Evolutionary conservation across 257 asterid genomes (phyloP), one percentile per base, ranked within the genome.

Genomic region (Fraxinus quadrangulata): DNA sequence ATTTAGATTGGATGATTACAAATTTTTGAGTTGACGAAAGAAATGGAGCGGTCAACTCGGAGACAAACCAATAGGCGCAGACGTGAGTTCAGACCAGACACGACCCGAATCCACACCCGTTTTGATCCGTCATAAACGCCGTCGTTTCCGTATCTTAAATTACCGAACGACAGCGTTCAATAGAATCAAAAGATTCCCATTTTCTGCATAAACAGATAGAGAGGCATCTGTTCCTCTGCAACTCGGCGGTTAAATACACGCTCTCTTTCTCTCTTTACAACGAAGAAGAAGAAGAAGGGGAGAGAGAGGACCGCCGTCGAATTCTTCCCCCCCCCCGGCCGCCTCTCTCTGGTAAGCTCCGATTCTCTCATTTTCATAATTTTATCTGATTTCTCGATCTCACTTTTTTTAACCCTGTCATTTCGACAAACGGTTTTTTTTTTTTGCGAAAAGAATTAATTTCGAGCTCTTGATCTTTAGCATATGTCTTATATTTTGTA

Each of bases 301-400:
- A 74, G 83, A 42, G 61, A 74, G 78, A 71, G 77, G 49, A 28
- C 81, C 65, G 71, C 73, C 59, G 61, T 70, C 79, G 74, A 77
- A 74, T 73, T 72, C 83, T 49, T 69, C 10, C 74, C 85, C 61
- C 61, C 70, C 79, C 76, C 77, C 65, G 34, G 75, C 73, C 42
- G 42, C 31, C 63, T 37, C 49, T 12, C 76, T 83, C 86, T 59
- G 79, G 94, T 89, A 79, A 85, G 90, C 76, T 83, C 30, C n/a
- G 76, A 68, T 68, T 83, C 67, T 74, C 68, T 42, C 63, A 65
- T 51, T 77, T 79, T 70, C 11, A 2, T 37, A 72, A 39, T 73
- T 63, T 83, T 73, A 76, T 83, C 81, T 79, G 82, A 56, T 82
- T 79, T 66, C 74, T 78, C 74, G 87, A 86, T 84, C 87, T 84